Evolutionary conservation across 345 rosid species (phyloP).

Genomic region (Arabis alpina): DNA sequence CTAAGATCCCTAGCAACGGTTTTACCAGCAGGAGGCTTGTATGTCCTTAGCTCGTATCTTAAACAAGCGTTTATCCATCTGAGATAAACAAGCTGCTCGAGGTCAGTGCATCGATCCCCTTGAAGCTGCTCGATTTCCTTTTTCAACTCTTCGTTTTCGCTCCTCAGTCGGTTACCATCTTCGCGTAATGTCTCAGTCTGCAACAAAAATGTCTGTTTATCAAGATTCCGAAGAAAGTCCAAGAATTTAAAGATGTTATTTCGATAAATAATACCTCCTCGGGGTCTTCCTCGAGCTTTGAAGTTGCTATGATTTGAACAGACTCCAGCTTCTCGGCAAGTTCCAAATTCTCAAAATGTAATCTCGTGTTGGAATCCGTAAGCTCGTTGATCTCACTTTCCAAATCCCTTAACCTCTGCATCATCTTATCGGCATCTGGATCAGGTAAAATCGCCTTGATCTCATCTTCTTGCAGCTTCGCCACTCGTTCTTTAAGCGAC

Average conservation of each 20-base stretch:
- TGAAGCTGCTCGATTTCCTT: constrained; percentile 70
- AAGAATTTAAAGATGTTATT: not conserved
- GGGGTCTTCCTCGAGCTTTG: constrained; percentile 66
- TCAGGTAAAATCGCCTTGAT: constrained; percentile 43
- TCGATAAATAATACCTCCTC: constrained; percentile 51
- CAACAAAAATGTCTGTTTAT: not conserved
- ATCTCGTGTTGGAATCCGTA: constrained; percentile 54
- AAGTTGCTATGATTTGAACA: constrained; percentile 59
- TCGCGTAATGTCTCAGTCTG: constrained; percentile 64
- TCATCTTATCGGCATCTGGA: constrained; percentile 41
- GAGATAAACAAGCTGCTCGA: constrained; percentile 82
- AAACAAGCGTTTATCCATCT: constrained; percentile 94
- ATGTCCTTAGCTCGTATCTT: constrained; percentile 77
- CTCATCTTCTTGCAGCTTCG: constrained; percentile 67
- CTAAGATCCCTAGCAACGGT: constrained; percentile 87
- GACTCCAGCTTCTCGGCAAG: constrained; percentile 61
- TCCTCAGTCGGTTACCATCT: constrained; percentile 47
- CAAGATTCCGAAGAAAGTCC: not conserved
- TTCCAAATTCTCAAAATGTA: constrained; percentile 68
- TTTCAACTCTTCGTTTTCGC: constrained; percentile 60
- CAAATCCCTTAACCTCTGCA: constrained; percentile 63
- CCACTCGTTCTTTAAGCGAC: constrained; percentile 64
- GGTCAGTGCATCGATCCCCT: constrained; percentile 68
- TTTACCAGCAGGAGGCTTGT: constrained; percentile 65
- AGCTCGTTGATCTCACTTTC: constrained; percentile 72